Evolutionary conservation across 306 rosid species (phyloP).

Genomic region (Castanea mollissima): DNA sequence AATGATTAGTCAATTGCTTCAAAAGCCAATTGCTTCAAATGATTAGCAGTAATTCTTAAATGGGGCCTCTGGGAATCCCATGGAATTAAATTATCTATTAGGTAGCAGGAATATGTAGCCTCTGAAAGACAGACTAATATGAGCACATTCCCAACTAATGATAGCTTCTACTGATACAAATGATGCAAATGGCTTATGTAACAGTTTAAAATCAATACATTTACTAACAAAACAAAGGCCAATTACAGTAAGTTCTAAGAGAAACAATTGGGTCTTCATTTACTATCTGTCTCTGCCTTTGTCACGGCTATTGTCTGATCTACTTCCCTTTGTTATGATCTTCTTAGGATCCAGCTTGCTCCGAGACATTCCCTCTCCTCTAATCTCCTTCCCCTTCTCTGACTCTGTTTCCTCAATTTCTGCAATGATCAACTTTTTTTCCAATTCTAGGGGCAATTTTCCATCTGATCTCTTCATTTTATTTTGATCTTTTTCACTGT

Average conservation of each 20-base stretch:
- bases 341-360: conserved; percentile 53
- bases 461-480: conserved; percentile 42
- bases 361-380: conserved; percentile 35
- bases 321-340: conserved; percentile 48
- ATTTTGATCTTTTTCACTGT: conserved; percentile 42
- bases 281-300: conserved; percentile 51
- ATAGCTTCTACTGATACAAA: background rate
- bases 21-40: no score
- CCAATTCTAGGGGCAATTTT: conserved; percentile 42
- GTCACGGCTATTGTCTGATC: conserved; percentile 60
- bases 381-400: conserved; percentile 34
- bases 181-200: background rate
- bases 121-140: background rate
- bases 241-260: background rate
- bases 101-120: background rate
- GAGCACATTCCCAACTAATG: background rate
- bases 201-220: background rate
- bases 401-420: conserved; percentile 38
- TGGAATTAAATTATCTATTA: background rate
- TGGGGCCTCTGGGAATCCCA: background rate
- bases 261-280: background rate
- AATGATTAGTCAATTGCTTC: no score
- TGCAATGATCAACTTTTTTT: conserved; percentile 44
- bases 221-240: background rate
- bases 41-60: background rate